These are phyloP conservation scores for Casuarina equisetifolia DNA, from an alignment of 306 rosid genomes.

Conservation along the genomic window DNA sequence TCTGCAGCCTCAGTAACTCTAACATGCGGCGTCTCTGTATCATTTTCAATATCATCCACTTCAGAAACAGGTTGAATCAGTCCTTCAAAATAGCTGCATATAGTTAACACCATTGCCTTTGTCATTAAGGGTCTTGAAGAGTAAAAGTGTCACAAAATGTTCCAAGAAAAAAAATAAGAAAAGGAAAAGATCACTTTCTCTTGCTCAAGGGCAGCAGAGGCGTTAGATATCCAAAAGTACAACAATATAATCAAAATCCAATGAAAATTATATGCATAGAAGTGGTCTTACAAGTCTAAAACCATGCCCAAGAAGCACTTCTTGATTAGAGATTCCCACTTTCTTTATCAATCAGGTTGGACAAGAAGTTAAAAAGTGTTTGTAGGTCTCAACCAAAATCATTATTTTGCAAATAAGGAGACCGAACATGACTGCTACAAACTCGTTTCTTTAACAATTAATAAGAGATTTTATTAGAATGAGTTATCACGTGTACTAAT, in stretches of 20 bases:
- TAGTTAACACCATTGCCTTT: slow-evolving; percentile 15
- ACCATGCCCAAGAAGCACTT: background rate
- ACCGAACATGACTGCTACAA: background rate
- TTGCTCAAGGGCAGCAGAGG: background rate
- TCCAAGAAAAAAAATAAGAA: background rate
- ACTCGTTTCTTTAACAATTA: background rate
- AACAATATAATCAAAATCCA: background rate
- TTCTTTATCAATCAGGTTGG: slow-evolving; percentile 1
- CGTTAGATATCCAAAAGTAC: background rate
- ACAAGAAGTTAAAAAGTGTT: background rate
- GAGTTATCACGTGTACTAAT: background rate
- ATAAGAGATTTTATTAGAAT: background rate
- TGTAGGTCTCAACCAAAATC: background rate
- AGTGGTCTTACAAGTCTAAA: background rate
- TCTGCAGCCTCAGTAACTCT: slow-evolving; percentile 85
- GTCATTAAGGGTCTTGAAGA: background rate
- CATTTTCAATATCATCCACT: slow-evolving; percentile 58
- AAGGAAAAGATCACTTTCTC: background rate
- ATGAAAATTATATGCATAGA: background rate
- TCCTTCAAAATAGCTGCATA: slow-evolving; percentile 88
- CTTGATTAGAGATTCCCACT: background rate
- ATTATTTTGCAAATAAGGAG: background rate
- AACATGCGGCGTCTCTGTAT: slow-evolving; percentile 40
- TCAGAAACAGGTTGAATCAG: slow-evolving; percentile 80
- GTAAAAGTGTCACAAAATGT: slow-evolving; percentile 8